A percentile compares a stretch with the other conserved stretches of the same genome.
Evolutionary conservation across 345 rosid species (phyloP).

Genomic region (Citrus hindsii): DNA sequence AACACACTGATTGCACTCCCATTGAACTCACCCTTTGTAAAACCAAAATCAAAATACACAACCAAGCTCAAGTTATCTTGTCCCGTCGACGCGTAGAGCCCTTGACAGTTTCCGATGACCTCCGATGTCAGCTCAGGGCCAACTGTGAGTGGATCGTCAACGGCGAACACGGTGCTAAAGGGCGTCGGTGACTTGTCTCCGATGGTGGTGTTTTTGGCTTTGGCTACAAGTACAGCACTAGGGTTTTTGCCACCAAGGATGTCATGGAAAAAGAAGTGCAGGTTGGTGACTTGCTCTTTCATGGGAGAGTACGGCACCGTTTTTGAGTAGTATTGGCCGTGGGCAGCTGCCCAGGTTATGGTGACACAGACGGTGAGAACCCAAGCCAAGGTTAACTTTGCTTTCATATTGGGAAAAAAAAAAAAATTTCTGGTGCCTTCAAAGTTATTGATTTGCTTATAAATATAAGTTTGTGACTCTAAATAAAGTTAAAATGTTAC

Average conservation of each 20-base stretch:
- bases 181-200: not conserved
- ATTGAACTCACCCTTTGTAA: not conserved
- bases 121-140: conserved; percentile 3
- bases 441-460: not conserved
- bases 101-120: conserved; percentile 1
- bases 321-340: not conserved
- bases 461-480: not conserved
- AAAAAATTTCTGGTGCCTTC: not conserved
- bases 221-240: conserved; percentile 12
- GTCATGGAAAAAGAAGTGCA: conserved; percentile 29
- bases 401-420: not conserved
- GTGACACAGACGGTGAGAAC: not conserved
- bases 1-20: conserved; percentile 3
- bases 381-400: not conserved
- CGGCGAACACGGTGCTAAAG: not conserved
- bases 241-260: conserved; percentile 19
- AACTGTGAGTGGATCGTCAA: conserved; percentile 8
- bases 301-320: not conserved
- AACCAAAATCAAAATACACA: conserved; percentile 5
- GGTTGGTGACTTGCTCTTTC: not conserved
- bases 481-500: no score
- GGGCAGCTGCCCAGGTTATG: not conserved
- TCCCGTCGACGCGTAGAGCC: not conserved
- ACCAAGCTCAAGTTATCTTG: conserved; percentile 2
- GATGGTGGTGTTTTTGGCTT: not conserved